phyloP scores from a whole-genome alignment of 768 basidiomycete species.

The Boletellus ananiceps region DNA sequence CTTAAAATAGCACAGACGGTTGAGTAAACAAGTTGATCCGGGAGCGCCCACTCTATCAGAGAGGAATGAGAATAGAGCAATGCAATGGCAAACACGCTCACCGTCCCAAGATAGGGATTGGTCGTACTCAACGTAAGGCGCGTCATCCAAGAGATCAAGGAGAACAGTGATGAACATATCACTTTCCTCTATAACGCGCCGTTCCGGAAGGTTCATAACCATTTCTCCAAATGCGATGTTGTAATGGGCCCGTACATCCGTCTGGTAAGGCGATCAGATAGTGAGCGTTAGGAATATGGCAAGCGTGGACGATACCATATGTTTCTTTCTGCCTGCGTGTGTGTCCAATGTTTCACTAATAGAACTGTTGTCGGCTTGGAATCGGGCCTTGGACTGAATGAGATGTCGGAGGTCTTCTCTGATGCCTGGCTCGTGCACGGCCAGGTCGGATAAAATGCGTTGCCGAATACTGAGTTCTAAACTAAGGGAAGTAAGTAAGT shows the following conservation, averaged over 20 bases:
- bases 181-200: conserved; percentile 46
- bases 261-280: conserved; percentile 36
- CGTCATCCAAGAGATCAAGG: conserved; percentile 62
- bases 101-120: conserved; percentile 77
- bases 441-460: conserved; percentile 70
- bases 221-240: conserved; percentile 83
- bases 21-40: conserved; percentile 79
- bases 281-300: background rate
- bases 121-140: conserved; percentile 76
- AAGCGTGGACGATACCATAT: conserved; percentile 48
- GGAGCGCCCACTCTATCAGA: conserved; percentile 74
- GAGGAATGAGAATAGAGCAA: background rate
- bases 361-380: conserved; percentile 15
- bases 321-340: conserved; percentile 30
- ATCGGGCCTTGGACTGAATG: conserved; percentile 59
- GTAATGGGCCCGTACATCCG: conserved; percentile 68
- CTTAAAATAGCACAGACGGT: conserved; percentile 73
- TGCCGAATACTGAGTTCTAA: conserved; percentile 78
- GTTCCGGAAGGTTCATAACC: conserved; percentile 57
- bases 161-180: conserved; percentile 56
- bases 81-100: conserved; percentile 27
- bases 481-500: conserved; percentile 33
- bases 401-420: conserved; percentile 50
- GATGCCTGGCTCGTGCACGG: conserved; percentile 47
- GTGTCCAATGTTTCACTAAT: conserved; percentile 21